These are phyloP conservation scores for Babesia gibsoni DNA, from an alignment of 169 alveolate species.

Conservation along the genomic window DNA sequence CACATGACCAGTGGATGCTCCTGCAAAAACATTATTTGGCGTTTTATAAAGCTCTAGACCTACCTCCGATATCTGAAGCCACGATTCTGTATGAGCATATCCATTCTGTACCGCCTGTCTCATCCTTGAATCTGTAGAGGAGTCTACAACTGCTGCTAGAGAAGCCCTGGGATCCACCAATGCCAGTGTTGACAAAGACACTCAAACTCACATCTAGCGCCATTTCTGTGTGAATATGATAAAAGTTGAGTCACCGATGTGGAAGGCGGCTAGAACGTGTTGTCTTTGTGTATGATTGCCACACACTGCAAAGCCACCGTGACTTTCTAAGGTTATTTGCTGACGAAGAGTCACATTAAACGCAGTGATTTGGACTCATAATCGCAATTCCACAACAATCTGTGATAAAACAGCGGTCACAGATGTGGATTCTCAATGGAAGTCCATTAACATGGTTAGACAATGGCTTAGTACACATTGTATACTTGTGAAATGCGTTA, in stretches of 20 bases:
- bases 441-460: slow-evolving; percentile 6
- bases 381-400: too few relatives aligned
- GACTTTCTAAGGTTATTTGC: too few relatives aligned
- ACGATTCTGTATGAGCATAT: slow-evolving; percentile 40
- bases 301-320: too few relatives aligned
- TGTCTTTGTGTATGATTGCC: too few relatives aligned
- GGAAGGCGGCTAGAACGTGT: too few relatives aligned
- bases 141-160: not conserved
- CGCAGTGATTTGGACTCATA: too few relatives aligned
- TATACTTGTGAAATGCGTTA: slow-evolving; percentile 30
- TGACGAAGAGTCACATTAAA: too few relatives aligned
- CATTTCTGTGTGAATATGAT: too few relatives aligned
- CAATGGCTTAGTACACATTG: slow-evolving; percentile 32
- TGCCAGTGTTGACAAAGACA: not conserved
- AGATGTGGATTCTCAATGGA: too few relatives aligned
- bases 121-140: slow-evolving; percentile 17
- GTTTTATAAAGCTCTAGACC: not conserved
- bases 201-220: slow-evolving; percentile 4
- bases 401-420: too few relatives aligned
- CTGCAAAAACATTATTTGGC: not conserved
- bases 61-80: slow-evolving; percentile 2
- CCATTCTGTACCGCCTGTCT: slow-evolving; percentile 13
- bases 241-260: too few relatives aligned
- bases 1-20: not conserved
- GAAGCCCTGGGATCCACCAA: not conserved